Conservation (phyloP, 1,139 yeast species). For the Martiniozyma asiatica region DNA sequence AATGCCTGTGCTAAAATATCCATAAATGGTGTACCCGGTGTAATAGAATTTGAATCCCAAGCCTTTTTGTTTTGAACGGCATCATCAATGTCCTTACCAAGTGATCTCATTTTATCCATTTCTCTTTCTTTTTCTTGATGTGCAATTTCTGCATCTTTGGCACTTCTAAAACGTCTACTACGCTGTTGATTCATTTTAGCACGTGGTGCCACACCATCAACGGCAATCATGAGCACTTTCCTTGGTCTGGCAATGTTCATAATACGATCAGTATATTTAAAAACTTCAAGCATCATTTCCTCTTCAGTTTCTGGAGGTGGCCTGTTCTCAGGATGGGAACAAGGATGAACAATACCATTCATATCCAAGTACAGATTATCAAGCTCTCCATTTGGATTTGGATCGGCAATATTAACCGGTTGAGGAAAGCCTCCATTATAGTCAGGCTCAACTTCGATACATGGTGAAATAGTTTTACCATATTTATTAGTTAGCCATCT, state of each 20-base stretch:
- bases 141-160: constrained; percentile 73
- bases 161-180: constrained; percentile 89
- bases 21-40: constrained; percentile 99
- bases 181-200: constrained; percentile 99
- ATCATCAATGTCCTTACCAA: constrained; percentile 58
- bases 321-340: constrained; percentile 90
- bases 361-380: constrained; percentile 86
- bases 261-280: constrained; percentile 81
- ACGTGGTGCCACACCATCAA: constrained; percentile 98
- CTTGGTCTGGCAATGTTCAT: constrained; percentile 91
- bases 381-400: constrained; percentile 92
- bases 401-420: constrained; percentile 58
- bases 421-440: constrained; percentile 44
- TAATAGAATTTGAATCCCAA: constrained; percentile 94
- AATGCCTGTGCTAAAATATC: constrained; percentile 72
- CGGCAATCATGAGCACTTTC: constrained; percentile 84
- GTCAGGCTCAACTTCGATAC: constrained; percentile 58
- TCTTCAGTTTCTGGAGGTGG: constrained; percentile 93
- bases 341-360: constrained; percentile 97
- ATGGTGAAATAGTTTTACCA: constrained; percentile 90
- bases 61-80: constrained; percentile 45
- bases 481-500: constrained; percentile 92
- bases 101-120: constrained; percentile 35
- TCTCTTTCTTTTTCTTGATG: constrained; percentile 50
- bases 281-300: constrained; percentile 86